These are phyloP conservation scores for Syzygium grande DNA, from an alignment of 345 rosid genomes.

Conservation along the genomic window DNA sequence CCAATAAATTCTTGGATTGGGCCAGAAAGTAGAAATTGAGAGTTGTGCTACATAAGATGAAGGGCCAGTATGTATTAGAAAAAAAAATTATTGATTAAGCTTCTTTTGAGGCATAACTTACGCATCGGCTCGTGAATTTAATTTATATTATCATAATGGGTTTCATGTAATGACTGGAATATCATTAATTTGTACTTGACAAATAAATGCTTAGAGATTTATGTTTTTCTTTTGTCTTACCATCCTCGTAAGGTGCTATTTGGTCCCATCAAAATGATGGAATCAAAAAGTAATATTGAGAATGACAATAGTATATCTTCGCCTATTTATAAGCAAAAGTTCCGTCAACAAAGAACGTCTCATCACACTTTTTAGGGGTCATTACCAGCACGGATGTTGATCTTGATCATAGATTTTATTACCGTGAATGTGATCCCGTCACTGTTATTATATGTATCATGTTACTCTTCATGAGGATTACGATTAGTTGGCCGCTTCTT, in stretches of 20 bases:
- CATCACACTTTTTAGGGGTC: not conserved
- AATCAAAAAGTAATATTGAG: not conserved
- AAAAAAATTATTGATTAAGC: not conserved
- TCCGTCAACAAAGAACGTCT: not conserved
- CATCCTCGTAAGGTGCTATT: not conserved
- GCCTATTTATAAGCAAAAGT: not conserved
- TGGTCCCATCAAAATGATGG: not conserved
- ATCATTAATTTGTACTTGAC: fast-evolving
- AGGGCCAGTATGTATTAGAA: not conserved
- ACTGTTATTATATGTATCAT: too few relatives aligned
- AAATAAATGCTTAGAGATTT: not conserved
- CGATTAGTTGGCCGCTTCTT: too few relatives aligned
- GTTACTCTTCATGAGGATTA: too few relatives aligned
- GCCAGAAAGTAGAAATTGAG: not conserved
- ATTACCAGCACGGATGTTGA: not conserved
- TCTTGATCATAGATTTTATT: not conserved
- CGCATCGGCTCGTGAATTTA: not conserved
- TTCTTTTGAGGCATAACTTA: not conserved
- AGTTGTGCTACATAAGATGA: not conserved
- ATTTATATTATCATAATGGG: not conserved
- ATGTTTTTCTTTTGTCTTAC: not conserved
- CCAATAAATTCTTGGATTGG: not conserved
- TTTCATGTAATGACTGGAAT: not conserved
- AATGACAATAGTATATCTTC: not conserved
- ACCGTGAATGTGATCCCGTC: too few relatives aligned